A percentile compares a stretch with the other conserved stretches of the same genome.
Conservation (phyloP, 257 asterid species). For the Schizonepeta tenuifolia region DNA sequence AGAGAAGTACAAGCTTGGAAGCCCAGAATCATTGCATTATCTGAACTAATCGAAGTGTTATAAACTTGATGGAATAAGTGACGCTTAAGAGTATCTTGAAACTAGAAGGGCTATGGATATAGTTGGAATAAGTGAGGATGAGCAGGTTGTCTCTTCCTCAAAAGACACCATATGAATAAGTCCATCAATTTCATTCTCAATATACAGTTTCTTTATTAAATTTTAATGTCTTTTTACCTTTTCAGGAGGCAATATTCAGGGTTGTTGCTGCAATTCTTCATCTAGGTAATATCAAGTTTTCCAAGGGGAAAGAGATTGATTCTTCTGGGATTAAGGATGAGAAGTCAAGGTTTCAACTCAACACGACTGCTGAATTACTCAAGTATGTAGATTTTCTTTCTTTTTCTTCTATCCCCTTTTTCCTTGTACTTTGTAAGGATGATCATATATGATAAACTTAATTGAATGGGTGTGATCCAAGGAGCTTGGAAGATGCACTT, state of each 20-base stretch:
- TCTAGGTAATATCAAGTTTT: slow-evolving; percentile 92
- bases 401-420: not conserved
- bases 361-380: slow-evolving; percentile 82
- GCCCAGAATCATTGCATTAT: slow-evolving; percentile 79
- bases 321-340: slow-evolving; percentile 96
- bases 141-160: slow-evolving; percentile 68
- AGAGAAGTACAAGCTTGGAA: slow-evolving; percentile 77
- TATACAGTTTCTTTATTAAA: slow-evolving; percentile 26
- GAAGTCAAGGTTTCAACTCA: slow-evolving; percentile 88
- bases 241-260: slow-evolving; percentile 92
- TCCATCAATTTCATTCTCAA: slow-evolving; percentile 26
- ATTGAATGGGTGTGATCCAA: slow-evolving; percentile 85
- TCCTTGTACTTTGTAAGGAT: not conserved
- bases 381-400: slow-evolving; percentile 50
- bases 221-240: slow-evolving; percentile 17
- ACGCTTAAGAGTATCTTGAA: slow-evolving; percentile 88
- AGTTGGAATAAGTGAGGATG: slow-evolving; percentile 96
- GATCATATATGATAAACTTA: slow-evolving; percentile 31
- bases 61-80: slow-evolving; percentile 89
- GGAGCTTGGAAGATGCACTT: slow-evolving; percentile 95
- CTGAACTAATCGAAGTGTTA: slow-evolving; percentile 86
- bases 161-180: slow-evolving; percentile 21
- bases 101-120: slow-evolving; percentile 99
- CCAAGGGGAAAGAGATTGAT: slow-evolving; percentile 92
- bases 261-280: slow-evolving; percentile 97